Percentiles rank a stretch among this genome's conserved stretches.
Evolutionary conservation across 192 early-diverging fungal genomes (phyloP).

Genomic region (Entomortierella parvispora): DNA sequence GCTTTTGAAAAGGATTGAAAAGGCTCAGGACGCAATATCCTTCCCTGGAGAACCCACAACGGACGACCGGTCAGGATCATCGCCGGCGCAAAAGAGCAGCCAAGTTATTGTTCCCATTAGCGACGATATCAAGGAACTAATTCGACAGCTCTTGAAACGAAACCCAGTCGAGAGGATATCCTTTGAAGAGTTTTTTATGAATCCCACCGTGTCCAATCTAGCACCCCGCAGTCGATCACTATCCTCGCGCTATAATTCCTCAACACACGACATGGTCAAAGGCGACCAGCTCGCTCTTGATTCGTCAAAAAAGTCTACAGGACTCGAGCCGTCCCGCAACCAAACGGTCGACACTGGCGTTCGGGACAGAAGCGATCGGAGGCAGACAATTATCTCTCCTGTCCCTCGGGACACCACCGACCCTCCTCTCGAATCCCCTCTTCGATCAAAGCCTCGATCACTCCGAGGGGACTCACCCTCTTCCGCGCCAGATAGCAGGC

Average conservation of each 20-base stretch:
- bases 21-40: slow-evolving; percentile 80
- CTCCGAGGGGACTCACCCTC: slow-evolving; percentile 31
- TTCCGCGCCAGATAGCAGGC: neutral
- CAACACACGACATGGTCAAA: slow-evolving; percentile 21
- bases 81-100: slow-evolving; percentile 24
- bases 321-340: slow-evolving; percentile 17
- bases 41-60: slow-evolving; percentile 79
- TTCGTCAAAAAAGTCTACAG: slow-evolving; percentile 1
- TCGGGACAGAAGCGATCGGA: slow-evolving; percentile 27
- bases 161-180: slow-evolving; percentile 90
- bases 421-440: slow-evolving; percentile 2
- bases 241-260: slow-evolving; percentile 17
- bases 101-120: slow-evolving; percentile 42
- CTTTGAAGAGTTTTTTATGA: slow-evolving; percentile 95
- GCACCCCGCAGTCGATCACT: slow-evolving; percentile 28
- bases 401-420: slow-evolving; percentile 14
- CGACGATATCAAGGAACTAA: slow-evolving; percentile 85
- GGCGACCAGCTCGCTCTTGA: neutral
- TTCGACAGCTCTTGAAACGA: slow-evolving; percentile 83
- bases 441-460: slow-evolving; percentile 29
- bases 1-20: slow-evolving; percentile 89
- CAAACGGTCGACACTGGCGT: slow-evolving; percentile 9
- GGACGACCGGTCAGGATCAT: slow-evolving; percentile 22
- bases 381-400: slow-evolving; percentile 3
- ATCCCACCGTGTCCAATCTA: slow-evolving; percentile 69